Conservation (phyloP, 192 early-diverging fungal genomes). For the Entophlyctis helioformis region DNA sequence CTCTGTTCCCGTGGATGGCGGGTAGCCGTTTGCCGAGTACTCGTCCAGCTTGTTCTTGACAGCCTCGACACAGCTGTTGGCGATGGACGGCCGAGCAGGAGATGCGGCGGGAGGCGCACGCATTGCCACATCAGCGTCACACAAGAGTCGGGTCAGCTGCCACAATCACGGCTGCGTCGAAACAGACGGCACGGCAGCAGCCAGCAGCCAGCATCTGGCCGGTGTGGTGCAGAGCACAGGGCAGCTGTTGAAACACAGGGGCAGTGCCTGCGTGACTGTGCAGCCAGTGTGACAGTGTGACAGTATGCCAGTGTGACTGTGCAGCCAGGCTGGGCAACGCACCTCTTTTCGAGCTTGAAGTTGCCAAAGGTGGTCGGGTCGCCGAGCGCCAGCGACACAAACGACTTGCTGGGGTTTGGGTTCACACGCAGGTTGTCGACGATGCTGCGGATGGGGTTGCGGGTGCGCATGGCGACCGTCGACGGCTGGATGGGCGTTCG, state of each 20-base stretch:
- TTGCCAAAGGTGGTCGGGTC: constrained; percentile 89
- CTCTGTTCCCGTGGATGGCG: constrained; percentile 45
- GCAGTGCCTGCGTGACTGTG: too few relatives aligned
- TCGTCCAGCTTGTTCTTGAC: constrained; percentile 52
- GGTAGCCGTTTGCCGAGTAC: constrained; percentile 77
- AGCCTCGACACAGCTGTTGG: constrained; percentile 41
- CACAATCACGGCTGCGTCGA: too few relatives aligned
- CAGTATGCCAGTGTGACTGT: too few relatives aligned
- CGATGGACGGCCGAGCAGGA: too few relatives aligned
- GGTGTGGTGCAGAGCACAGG: too few relatives aligned
- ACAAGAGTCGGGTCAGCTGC: too few relatives aligned
- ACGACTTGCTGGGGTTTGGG: constrained; percentile 39
- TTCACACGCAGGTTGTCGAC: constrained; percentile 66
- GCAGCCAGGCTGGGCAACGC: constrained; percentile 21
- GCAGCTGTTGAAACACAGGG: too few relatives aligned
- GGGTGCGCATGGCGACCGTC: constrained; percentile 56
- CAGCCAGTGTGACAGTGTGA: too few relatives aligned
- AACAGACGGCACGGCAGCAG: too few relatives aligned
- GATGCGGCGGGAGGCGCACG: too few relatives aligned
- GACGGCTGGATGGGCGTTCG: constrained; percentile 39
- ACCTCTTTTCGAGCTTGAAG: constrained; percentile 44
- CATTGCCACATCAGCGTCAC: too few relatives aligned
- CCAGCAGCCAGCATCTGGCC: too few relatives aligned
- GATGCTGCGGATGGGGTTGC: constrained; percentile 79
- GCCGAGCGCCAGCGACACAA: constrained; percentile 54